Evolutionary conservation across 306 rosid genomes (phyloP), one percentile per base, ranked within the genome.

Genomic region (Casuarina equisetifolia): DNA sequence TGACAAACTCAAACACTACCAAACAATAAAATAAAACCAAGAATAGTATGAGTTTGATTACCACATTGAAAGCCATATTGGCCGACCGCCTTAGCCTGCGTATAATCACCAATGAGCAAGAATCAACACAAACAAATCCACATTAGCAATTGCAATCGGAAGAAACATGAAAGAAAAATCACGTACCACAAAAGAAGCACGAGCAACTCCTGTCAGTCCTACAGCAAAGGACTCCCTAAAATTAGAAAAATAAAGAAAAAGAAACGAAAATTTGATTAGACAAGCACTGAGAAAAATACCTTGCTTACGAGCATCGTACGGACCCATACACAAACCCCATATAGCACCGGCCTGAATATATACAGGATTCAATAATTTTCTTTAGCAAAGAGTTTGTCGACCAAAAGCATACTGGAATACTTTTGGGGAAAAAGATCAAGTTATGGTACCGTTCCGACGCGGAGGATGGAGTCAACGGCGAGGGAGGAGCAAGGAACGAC

Each of bases 251-350:
- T 25, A 3, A 1, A 13, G 55, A 1, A 4, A 9, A 80, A 13
- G 45, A 42, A 7, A 25, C 0, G 32, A 25, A 25, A 25, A 25
- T 25, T 32, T 15, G 4, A 40, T 6, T n/a, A 35, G 32, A 76
- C 16, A 9, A 46, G 11, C 0, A 39, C 10, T 1, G 36, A 5
- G 54, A 39, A 20, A 59, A 62, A 70, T 43, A 89, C 99, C 94
- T 43, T 81, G 82, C 66, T 72, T 76, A 80, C 85, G 86, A 84
- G 99, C 93, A 3, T 95, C 88, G 75, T 84, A 86, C 43, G 99
- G 99, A 76, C 86, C 93, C 68, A 76, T 9, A 81, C 97, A 92
- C 53, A 91, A 58, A 6, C 97, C 99, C 97, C 97, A 95, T 49
- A 95, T 82, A 25, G 89, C 94, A 79, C 97, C 96, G 0, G 97